Conservation (phyloP, 2,329 filamentous ascomycete genomes). For the Fusarium aywerte region DNA sequence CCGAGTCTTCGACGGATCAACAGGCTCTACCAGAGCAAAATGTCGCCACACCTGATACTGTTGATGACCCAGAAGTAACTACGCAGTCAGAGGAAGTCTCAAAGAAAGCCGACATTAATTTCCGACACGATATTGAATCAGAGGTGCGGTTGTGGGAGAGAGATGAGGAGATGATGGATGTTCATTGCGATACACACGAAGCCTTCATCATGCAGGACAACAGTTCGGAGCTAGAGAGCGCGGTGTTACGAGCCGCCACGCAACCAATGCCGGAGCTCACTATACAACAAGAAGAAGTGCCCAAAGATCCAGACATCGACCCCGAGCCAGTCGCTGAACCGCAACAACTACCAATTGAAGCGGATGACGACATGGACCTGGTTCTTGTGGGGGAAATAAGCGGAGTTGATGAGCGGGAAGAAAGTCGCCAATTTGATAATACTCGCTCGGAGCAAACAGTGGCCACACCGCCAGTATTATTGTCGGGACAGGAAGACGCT, state of each 20-base stretch:
- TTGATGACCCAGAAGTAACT: not conserved
- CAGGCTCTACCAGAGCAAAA: not conserved
- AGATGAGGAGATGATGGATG: not conserved
- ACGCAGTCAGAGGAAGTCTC: not conserved
- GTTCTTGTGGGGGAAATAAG: not conserved
- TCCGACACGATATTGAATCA: too few relatives aligned
- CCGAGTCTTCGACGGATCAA: not conserved
- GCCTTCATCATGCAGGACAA: not conserved
- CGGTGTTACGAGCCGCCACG: not conserved
- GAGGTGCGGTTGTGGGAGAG: not conserved
- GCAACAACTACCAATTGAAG: not conserved
- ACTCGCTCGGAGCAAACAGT: too few relatives aligned
- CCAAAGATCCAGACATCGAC: not conserved
- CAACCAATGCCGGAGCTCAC: not conserved
- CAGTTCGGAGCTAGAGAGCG: fast-evolving
- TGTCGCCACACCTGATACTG: not conserved
- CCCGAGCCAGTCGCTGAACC: not conserved
- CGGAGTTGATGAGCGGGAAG: too few relatives aligned
- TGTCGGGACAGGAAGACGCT: not conserved
- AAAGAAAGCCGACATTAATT: not conserved
- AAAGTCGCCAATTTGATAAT: not conserved
- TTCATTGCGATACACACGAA: not conserved
- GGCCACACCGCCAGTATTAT: too few relatives aligned
- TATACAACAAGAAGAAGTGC: not conserved
- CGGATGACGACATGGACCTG: not conserved